Base-by-base conservation (phyloP, 345 rosid genomes). In the Syzygium oleosum region DNA sequence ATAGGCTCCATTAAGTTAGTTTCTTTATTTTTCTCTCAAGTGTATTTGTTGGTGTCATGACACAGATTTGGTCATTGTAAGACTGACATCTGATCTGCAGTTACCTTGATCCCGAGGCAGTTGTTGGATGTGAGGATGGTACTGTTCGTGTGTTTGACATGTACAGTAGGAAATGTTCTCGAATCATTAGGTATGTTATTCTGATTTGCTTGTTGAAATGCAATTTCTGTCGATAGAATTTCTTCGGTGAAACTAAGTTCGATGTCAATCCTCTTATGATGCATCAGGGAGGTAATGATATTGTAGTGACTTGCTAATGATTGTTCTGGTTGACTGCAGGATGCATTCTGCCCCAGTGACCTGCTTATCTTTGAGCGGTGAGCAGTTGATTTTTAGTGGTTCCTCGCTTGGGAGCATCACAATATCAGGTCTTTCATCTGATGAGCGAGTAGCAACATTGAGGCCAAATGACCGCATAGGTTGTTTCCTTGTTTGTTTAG, bases 71-170 rank as follows among this genome's bases (percentile, higher is more conserved):
- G 22, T 73, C 12, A 73, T 73, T 73, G 83, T 38, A 34, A 73
- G 14, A 73, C 25, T 73, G 49, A 73, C 49, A 73, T 73, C 8
- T 73, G 27, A 38, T 59, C 61, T 88, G 6, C 91, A 97, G 99
- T 85, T 97, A 96, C 93, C 59, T 90, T 86, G 99, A 97, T 88
- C 99, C 99, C 55, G 99, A 96, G 87, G 98, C 99, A 85, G 94
- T 96, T 84, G 93, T 96, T 90, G 99, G 99, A 87, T 97, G 99
- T 53, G 99, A 96, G 89, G 99, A 96, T 90, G 99, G 99, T 78
- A 94, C 96, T 87, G 93, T 93, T 85, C 95, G 98, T 87, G 94
- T 95, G 85, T 97, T 96, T 91, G 99, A 97, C 92, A 94, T 97
- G 99, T 97, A 97, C 65, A 94, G 98, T 86, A 93, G 91, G 90